Percentiles rank a stretch among this genome's conserved stretches.
These are phyloP conservation scores for Chytriomyces sp. DNA, from an alignment of 192 early-diverging fungal genomes.

Conservation along the genomic window DNA sequence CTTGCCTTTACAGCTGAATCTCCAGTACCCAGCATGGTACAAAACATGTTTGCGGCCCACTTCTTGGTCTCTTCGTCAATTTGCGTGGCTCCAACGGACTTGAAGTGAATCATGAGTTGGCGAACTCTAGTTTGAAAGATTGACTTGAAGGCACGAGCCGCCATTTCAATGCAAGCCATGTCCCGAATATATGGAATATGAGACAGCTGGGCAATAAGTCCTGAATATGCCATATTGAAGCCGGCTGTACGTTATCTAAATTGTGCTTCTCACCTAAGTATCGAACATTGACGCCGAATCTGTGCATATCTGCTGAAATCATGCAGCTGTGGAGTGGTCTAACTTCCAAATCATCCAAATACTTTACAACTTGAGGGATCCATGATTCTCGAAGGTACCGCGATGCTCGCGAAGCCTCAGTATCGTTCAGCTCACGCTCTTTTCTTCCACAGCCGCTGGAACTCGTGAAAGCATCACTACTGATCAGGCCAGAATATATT, in stretches of 20 bases:
- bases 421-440: slow-evolving; percentile 50
- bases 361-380: slow-evolving; percentile 49
- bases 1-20: slow-evolving; percentile 41
- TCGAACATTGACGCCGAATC: slow-evolving; percentile 55
- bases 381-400: slow-evolving; percentile 46
- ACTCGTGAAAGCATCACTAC: slow-evolving; percentile 45
- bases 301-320: slow-evolving; percentile 46
- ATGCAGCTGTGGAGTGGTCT: slow-evolving; percentile 46
- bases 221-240: slow-evolving; percentile 26
- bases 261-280: slow-evolving; percentile 44
- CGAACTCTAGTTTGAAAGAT: slow-evolving; percentile 45
- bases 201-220: slow-evolving; percentile 43
- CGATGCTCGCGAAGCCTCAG: slow-evolving; percentile 42
- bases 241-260: too few relatives aligned
- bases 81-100: slow-evolving; percentile 51
- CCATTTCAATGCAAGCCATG: slow-evolving; percentile 53
- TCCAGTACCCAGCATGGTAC: slow-evolving; percentile 34
- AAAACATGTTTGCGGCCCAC: slow-evolving; percentile 47
- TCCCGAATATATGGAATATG: slow-evolving; percentile 55
- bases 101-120: slow-evolving; percentile 49
- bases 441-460: slow-evolving; percentile 40
- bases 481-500: slow-evolving; percentile 30
- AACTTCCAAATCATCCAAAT: slow-evolving; percentile 52
- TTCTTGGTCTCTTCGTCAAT: slow-evolving; percentile 53
- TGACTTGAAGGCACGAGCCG: slow-evolving; percentile 47